phyloP scores from a whole-genome alignment of 345 rosid species.

The Boechera divaricarpa region DNA sequence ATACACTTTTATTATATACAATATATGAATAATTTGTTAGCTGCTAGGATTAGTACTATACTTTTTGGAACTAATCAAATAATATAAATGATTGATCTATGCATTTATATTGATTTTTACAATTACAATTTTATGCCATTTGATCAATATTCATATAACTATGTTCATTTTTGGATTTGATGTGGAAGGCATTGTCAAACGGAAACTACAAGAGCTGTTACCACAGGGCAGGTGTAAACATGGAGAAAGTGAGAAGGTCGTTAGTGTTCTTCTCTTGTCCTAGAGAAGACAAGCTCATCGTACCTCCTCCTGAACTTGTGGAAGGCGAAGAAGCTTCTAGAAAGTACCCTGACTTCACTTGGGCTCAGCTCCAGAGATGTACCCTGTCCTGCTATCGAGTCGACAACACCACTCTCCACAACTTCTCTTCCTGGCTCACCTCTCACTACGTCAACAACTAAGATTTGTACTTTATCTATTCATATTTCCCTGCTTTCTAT shows the following conservation, averaged over 20 bases:
- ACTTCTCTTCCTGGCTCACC: conserved; percentile 46
- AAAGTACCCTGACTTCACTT: conserved; percentile 46
- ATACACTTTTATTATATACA: neutral
- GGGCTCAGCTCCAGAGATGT: conserved; percentile 46
- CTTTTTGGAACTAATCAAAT: neutral
- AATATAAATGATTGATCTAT: neutral
- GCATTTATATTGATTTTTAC: neutral
- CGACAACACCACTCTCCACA: conserved; percentile 44
- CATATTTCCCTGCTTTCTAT: neutral
- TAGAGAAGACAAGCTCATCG: conserved; percentile 51
- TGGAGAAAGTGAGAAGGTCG: conserved; percentile 49
- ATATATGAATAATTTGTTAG: neutral
- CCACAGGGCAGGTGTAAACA: conserved; percentile 58
- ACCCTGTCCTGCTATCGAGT: conserved; percentile 51
- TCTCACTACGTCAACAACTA: conserved; percentile 16
- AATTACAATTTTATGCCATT: too few relatives aligned
- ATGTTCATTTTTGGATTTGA: neutral
- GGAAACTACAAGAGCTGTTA: conserved; percentile 55
- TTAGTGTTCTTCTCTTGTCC: conserved; percentile 57
- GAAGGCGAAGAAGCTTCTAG: conserved; percentile 32
- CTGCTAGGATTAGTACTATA: neutral
- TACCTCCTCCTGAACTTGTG: conserved; percentile 47
- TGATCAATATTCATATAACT: too few relatives aligned
- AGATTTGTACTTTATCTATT: conserved; percentile 2
- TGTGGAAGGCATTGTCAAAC: conserved; percentile 57